Percentiles rank a stretch among this genome's conserved stretches.
phyloP scores from a whole-genome alignment of 2,329 filamentous ascomycete genomes.

The Fusarium sp. region DNA sequence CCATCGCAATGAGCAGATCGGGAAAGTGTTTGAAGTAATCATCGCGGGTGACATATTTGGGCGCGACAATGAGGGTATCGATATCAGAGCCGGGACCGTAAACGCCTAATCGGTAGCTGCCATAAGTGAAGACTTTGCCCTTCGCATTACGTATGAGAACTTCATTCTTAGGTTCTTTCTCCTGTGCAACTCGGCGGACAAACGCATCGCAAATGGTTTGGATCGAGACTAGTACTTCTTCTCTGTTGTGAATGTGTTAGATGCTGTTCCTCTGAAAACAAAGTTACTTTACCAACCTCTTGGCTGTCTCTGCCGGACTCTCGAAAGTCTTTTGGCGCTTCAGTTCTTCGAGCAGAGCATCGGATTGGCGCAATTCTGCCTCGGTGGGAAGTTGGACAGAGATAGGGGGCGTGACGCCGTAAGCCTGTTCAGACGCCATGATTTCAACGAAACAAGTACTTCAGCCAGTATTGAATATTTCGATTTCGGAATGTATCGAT shows the following conservation, averaged over 20 bases:
- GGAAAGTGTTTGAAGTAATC: conserved; percentile 95
- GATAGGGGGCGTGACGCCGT: conserved; percentile 86
- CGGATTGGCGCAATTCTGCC: conserved; percentile 80
- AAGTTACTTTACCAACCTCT: conserved; percentile 68
- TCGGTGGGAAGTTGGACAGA: conserved; percentile 81
- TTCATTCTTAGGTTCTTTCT: conserved; percentile 78
- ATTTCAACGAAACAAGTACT: conserved; percentile 17
- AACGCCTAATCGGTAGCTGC: conserved; percentile 93
- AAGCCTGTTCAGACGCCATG: conserved; percentile 57
- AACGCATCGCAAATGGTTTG: conserved; percentile 88
- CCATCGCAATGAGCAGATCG: conserved; percentile 80
- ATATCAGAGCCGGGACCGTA: conserved; percentile 98
- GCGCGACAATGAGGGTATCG: conserved; percentile 92
- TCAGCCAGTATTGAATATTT: conserved; percentile 10
- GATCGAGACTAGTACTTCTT: conserved; percentile 78
- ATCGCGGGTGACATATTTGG: conserved; percentile 86
- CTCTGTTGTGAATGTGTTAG: conserved; percentile 32
- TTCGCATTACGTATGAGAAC: conserved; percentile 85
- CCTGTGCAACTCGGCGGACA: conserved; percentile 81
- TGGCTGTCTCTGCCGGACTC: conserved; percentile 82
- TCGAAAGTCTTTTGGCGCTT: conserved; percentile 94
- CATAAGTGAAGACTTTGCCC: conserved; percentile 95
- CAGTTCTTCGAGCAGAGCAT: conserved; percentile 84
- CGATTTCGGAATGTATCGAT: conserved; percentile 4
- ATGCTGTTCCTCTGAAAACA: not conserved